These are phyloP conservation scores for Amanita thiersii DNA, from an alignment of 768 basidiomycete species.

Conservation along the genomic window DNA sequence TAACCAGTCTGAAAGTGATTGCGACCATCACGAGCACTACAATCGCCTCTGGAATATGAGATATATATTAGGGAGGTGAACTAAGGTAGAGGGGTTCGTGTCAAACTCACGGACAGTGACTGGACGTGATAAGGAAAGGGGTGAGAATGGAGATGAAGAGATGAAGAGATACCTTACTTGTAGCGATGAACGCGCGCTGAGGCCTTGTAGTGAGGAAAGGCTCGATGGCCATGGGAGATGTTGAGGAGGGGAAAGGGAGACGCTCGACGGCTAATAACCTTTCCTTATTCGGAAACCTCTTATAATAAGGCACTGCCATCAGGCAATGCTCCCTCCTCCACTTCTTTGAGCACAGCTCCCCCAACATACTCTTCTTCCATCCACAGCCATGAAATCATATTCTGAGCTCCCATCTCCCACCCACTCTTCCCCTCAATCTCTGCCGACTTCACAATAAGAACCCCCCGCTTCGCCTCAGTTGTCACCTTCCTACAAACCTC, in stretches of 20 bases:
- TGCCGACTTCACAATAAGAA: conserved; percentile 8
- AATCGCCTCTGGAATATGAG: conserved; percentile 51
- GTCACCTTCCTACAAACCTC: conserved; percentile 20
- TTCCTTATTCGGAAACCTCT: not conserved
- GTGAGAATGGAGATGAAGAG: conserved; percentile 6
- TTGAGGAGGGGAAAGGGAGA: conserved; percentile 3
- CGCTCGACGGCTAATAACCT: not conserved
- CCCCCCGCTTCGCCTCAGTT: conserved; percentile 9
- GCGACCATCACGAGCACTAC: conserved; percentile 70
- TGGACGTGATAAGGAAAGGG: conserved; percentile 17
- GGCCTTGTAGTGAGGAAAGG: conserved; percentile 65
- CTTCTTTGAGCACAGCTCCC: conserved; percentile 33
- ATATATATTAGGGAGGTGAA: not conserved
- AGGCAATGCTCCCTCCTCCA: conserved; percentile 35
- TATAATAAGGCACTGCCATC: not conserved
- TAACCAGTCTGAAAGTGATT: conserved; percentile 58
- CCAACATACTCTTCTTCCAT: conserved; percentile 51
- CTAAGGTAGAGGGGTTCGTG: not conserved
- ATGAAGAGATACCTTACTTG: conserved; percentile 38
- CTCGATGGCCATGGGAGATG: conserved; percentile 54
- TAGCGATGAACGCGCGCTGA: conserved; percentile 63
- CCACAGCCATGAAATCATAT: conserved; percentile 48
- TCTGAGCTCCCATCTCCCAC: conserved; percentile 17
- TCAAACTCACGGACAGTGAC: conserved; percentile 55
- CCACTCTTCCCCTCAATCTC: conserved; percentile 15